phyloP scores from a whole-genome alignment of 2,329 filamentous ascomycete genomes.

The Epichloe scottii region DNA sequence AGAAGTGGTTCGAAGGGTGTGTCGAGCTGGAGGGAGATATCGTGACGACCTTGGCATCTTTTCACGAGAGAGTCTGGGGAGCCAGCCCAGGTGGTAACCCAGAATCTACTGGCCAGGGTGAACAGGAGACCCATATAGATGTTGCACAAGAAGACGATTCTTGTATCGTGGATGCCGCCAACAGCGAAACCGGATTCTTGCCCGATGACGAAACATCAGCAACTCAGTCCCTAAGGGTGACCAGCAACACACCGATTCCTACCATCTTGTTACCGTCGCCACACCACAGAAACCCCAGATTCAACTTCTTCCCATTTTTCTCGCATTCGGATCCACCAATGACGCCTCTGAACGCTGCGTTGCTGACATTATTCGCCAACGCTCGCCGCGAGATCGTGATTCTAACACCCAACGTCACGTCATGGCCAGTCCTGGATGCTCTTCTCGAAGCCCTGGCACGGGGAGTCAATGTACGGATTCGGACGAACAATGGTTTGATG shows the following conservation, averaged over 20 bases:
- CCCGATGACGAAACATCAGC: conserved; percentile 13
- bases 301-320: conserved; percentile 46
- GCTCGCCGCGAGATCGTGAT: conserved; percentile 51
- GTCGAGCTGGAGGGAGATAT: conserved; percentile 52
- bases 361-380: conserved; percentile 46
- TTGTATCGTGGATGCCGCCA: neutral
- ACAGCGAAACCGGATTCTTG: conserved; percentile 7
- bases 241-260: conserved; percentile 20
- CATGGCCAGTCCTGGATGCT: conserved; percentile 47
- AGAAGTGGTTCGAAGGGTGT: conserved; percentile 75
- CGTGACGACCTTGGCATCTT: conserved; percentile 48
- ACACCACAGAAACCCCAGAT: conserved; percentile 56
- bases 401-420: conserved; percentile 69
- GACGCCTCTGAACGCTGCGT: conserved; percentile 55
- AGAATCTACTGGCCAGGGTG: neutral
- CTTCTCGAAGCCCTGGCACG: conserved; percentile 48
- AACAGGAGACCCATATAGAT: neutral
- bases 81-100: conserved; percentile 9
- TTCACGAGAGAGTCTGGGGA: conserved; percentile 60
- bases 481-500: conserved; percentile 62
- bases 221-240: conserved; percentile 17
- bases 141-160: neutral
- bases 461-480: conserved; percentile 54
- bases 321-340: conserved; percentile 35
- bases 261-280: conserved; percentile 62